Percentiles rank a stretch among this genome's conserved stretches.
Conservation (phyloP, 164 flowering plant species). For the Nymphaea thermarum region DNA sequence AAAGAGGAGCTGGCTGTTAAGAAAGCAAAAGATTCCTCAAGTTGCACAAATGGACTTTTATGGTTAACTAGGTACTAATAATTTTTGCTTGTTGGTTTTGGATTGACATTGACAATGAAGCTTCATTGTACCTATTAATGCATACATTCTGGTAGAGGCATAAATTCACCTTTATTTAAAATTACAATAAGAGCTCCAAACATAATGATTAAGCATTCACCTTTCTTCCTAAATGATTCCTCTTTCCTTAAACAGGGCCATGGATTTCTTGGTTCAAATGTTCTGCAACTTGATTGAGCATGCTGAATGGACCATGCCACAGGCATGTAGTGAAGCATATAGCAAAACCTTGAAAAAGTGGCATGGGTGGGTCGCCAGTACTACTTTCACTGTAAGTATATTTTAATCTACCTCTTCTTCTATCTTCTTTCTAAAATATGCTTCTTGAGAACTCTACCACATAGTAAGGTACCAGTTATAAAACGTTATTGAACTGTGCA, state of each 20-base stretch:
- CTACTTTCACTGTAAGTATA: slow-evolving; percentile 23
- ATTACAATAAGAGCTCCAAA: too few relatives aligned
- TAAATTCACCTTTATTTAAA: not conserved
- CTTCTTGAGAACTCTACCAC: too few relatives aligned
- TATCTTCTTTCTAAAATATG: too few relatives aligned
- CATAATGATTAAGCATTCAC: too few relatives aligned
- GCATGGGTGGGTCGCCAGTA: slow-evolving; percentile 79
- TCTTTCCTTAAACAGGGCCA: slow-evolving; percentile 28
- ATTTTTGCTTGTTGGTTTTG: too few relatives aligned
- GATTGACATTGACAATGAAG: too few relatives aligned
- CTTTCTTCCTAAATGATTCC: too few relatives aligned
- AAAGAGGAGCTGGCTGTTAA: slow-evolving; percentile 61
- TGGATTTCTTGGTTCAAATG: slow-evolving; percentile 63
- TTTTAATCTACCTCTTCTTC: too few relatives aligned
- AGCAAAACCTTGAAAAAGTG: slow-evolving; percentile 77
- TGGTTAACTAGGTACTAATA: slow-evolving; percentile 81
- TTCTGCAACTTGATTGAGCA: slow-evolving; percentile 43
- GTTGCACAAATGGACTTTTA: slow-evolving; percentile 93
- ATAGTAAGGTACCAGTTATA: too few relatives aligned
- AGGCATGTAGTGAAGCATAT: slow-evolving; percentile 72
- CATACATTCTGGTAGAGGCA: too few relatives aligned
- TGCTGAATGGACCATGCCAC: slow-evolving; percentile 57
- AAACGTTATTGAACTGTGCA: too few relatives aligned
- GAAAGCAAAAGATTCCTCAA: slow-evolving; percentile 75
- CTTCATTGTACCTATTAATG: too few relatives aligned